A percentile compares a stretch with the other conserved stretches of the same genome.
Evolutionary conservation across 2,329 filamentous ascomycete genomes (phyloP).

Genomic region (Teratosphaeria nubilosa): DNA sequence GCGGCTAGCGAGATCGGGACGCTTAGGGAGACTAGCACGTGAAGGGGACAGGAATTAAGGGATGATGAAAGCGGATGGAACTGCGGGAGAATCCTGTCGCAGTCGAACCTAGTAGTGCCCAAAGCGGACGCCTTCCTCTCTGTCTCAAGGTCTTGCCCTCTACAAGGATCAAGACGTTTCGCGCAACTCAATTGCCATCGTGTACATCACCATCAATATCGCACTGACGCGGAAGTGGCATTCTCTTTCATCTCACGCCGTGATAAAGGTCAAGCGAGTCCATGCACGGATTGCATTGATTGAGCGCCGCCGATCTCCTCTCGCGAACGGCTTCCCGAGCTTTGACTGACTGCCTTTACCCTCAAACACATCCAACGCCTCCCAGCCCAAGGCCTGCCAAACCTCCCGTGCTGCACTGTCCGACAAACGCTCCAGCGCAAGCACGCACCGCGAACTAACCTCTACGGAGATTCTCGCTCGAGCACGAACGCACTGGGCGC

Average conservation of each 20-base stretch:
- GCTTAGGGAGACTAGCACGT: background rate
- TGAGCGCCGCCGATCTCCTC: background rate
- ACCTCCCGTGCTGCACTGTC: background rate
- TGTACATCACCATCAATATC: no score
- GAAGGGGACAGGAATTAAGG: background rate
- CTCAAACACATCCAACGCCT: background rate
- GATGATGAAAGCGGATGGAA: background rate
- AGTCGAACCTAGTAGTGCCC: no score
- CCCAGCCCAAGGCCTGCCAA: background rate
- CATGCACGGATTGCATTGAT: background rate
- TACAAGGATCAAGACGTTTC: no score
- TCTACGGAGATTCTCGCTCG: background rate
- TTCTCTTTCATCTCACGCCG: no score
- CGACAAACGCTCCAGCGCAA: background rate
- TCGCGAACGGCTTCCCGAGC: background rate
- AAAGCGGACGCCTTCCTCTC: no score
- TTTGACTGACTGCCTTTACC: background rate
- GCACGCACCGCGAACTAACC: background rate
- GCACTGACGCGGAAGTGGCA: no score
- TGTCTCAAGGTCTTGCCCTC: no score
- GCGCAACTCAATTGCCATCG: no score
- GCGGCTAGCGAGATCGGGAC: background rate
- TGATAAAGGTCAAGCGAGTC: no score
- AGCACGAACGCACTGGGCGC: slow-evolving; percentile 1
- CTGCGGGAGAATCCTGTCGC: no score